Evolutionary conservation across 2,329 filamentous ascomycete species (phyloP).

Genomic region (Diaporthe capsici): DNA sequence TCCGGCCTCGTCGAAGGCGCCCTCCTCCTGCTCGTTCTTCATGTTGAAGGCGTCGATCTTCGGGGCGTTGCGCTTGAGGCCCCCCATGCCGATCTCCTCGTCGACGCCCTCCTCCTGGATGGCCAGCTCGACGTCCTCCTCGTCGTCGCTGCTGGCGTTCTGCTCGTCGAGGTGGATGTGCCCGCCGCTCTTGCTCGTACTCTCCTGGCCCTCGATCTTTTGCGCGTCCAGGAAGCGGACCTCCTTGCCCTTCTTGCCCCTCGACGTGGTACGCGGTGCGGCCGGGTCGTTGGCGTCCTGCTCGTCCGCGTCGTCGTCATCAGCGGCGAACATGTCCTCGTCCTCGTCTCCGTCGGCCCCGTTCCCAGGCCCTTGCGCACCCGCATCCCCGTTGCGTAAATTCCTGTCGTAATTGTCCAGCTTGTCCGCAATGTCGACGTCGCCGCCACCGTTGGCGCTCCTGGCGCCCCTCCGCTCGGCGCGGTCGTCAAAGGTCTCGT

Average conservation of each 20-base stretch:
- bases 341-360: slow-evolving; percentile 68
- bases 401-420: slow-evolving; percentile 68
- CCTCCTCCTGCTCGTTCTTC: slow-evolving; percentile 89
- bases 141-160: slow-evolving; percentile 70
- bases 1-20: slow-evolving; percentile 89
- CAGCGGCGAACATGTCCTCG: slow-evolving; percentile 88
- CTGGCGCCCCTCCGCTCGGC: slow-evolving; percentile 70
- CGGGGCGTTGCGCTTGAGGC: slow-evolving; percentile 92
- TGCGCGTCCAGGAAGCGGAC: slow-evolving; percentile 71
- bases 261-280: slow-evolving; percentile 50
- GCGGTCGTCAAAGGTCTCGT: slow-evolving; percentile 87
- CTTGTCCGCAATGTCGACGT: slow-evolving; percentile 65
- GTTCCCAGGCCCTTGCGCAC: slow-evolving; percentile 44
- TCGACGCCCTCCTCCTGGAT: slow-evolving; percentile 83
- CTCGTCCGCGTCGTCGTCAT: slow-evolving; percentile 52
- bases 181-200: slow-evolving; percentile 80
- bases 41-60: slow-evolving; percentile 98
- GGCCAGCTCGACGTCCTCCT: slow-evolving; percentile 81
- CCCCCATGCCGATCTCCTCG: slow-evolving; percentile 90
- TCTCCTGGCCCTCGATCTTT: slow-evolving; percentile 85
- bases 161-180: slow-evolving; percentile 72
- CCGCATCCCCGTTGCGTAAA: slow-evolving; percentile 58
- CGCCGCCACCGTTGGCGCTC: slow-evolving; percentile 50
- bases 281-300: slow-evolving; percentile 38
- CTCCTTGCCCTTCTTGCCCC: slow-evolving; percentile 73